Evolutionary conservation across 1,284 basidiomycete genomes (phyloP).

Genomic region (Vanrija sp.): DNA sequence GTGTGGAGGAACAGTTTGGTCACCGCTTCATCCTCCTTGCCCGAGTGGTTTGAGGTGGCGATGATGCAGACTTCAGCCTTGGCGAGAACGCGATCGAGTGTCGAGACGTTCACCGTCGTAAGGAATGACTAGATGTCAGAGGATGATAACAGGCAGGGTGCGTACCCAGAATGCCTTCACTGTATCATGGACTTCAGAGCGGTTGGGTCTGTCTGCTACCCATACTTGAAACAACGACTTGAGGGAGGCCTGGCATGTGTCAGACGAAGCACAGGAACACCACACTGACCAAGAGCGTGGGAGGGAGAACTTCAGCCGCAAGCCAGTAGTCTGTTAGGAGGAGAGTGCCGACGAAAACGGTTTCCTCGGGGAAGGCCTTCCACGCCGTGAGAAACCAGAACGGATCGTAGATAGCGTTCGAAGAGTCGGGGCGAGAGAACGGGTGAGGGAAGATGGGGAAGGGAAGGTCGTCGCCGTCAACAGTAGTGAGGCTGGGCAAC

Average conservation of each 20-base stretch:
- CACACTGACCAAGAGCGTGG: neutral
- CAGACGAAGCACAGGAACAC: neutral
- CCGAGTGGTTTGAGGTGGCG: neutral
- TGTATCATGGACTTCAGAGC: neutral
- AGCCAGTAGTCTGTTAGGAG: conserved; percentile 8
- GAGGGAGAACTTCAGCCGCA: neutral
- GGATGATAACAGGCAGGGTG: neutral
- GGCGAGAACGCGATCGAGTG: neutral
- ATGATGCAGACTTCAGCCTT: neutral
- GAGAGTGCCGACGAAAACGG: conserved; percentile 4
- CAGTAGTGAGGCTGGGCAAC: neutral
- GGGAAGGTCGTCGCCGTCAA: neutral
- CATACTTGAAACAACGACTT: neutral
- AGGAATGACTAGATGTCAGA: neutral
- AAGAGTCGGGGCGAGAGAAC: neutral
- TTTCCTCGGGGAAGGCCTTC: conserved; percentile 1
- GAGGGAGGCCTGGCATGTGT: neutral
- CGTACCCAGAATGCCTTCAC: neutral
- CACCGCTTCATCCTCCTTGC: neutral
- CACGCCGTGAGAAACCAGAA: neutral
- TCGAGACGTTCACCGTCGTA: neutral
- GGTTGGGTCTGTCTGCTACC: neutral
- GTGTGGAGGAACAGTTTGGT: neutral
- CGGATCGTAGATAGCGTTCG: neutral
- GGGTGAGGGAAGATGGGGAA: neutral